Evolutionary conservation across 768 basidiomycete genomes (phyloP), one percentile per base, ranked within the genome.

Genomic region (Psilocybe cyanescens): DNA sequence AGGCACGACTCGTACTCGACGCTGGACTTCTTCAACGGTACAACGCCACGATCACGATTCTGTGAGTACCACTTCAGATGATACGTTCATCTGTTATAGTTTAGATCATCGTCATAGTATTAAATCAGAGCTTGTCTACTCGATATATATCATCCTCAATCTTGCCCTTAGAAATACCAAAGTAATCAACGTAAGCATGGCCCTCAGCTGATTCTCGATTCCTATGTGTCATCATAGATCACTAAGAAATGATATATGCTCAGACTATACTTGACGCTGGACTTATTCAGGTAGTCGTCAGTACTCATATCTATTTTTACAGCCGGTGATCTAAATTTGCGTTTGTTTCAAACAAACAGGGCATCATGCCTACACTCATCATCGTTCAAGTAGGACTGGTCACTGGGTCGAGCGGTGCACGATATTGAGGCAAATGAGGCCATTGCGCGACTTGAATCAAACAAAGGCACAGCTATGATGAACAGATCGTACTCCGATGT

Each of bases 111-210:
- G 24, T 29, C 16, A 16, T 48, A 79, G 79, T 24, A 67, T 78
- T 33, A 78, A 79, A 69, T 79, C 77, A 2, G 78, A 78, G 0
- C 53, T 72, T 1, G 65, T 79, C 9, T 79, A 79, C 61, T 75
- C 76, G 2, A 17, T 74, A 14, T 76, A 78, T 61, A 71, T 77
- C 19, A 65, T 66, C 11, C 59, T 75, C 14, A 67, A 71, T 46
- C 65, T 77, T 19, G 74, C 67, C 3, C 67, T 76, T 41, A 67
- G 66, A 45, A 69, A 65, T 3, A 63, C 74, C 4, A 41, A 60
- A 17, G 59, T 54, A 16, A 68, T 59, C 29, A 69, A 71, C 49
- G 70, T 73, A 48, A 9, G 67, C 54, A 31, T 6, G 28, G 2
- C 2, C 24, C 24, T 24, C 19, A 17, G 52, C 33, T 11, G 44